Conservation (phyloP, 345 rosid species). For the Adansonia digitata region DNA sequence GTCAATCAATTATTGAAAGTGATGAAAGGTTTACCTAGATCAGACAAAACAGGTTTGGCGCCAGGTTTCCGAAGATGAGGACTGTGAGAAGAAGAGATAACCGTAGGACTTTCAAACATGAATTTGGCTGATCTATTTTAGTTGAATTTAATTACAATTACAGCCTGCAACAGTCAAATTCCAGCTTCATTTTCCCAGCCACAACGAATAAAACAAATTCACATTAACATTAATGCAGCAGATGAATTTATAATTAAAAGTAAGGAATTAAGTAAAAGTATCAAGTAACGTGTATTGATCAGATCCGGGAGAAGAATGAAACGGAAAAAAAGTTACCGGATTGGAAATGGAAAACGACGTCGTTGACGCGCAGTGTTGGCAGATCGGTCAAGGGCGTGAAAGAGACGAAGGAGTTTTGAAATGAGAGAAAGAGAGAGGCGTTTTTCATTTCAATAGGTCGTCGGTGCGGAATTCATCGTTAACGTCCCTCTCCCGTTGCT, state of each 20-base stretch:
- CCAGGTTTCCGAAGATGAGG: constrained; percentile 82
- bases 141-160: not conserved
- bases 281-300: not conserved
- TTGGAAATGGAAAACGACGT: not conserved
- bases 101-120: constrained; percentile 61
- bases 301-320: constrained; percentile 6
- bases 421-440: not conserved
- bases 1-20: not conserved
- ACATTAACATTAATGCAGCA: not conserved
- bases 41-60: constrained; percentile 54
- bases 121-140: not conserved
- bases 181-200: not conserved
- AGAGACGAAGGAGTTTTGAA: not conserved
- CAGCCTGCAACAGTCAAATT: constrained; percentile 5
- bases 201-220: not conserved
- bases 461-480: not conserved
- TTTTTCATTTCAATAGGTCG: not conserved
- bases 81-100: constrained; percentile 41
- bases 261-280: not conserved
- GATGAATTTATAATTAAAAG: no score
- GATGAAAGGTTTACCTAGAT: constrained; percentile 42
- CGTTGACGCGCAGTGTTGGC: not conserved
- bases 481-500: not conserved
- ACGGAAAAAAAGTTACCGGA: not conserved
- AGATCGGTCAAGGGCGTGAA: constrained; percentile 2